Conservation (phyloP, 2,329 filamentous ascomycete genomes). For the Cercospora canescens region DNA sequence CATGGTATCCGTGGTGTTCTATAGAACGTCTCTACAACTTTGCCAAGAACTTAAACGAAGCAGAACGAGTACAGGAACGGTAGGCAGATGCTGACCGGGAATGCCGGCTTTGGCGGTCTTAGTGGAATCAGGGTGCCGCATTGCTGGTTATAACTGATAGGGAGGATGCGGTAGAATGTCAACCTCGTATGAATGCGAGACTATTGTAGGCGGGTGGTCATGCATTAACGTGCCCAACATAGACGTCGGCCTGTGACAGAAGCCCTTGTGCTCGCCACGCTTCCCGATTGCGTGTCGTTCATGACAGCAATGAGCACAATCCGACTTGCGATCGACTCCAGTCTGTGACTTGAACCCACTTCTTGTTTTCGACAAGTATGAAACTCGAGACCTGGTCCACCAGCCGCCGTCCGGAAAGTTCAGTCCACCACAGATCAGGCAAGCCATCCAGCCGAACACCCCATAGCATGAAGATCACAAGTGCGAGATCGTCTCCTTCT, state of each 20-base stretch:
- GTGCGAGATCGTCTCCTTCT: background rate
- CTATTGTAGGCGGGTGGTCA: too few species aligned
- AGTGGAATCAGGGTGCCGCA: too few species aligned
- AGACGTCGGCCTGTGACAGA: too few species aligned
- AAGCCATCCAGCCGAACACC: background rate
- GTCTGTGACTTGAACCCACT: background rate
- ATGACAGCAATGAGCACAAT: too few species aligned
- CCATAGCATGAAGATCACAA: background rate
- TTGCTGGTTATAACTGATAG: too few species aligned
- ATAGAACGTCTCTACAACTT: background rate
- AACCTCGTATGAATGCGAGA: too few species aligned
- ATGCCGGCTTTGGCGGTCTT: too few species aligned
- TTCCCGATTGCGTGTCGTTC: too few species aligned
- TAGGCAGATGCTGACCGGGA: too few species aligned
- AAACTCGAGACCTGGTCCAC: background rate
- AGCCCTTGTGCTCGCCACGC: too few species aligned
- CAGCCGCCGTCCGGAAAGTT: background rate
- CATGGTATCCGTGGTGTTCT: background rate
- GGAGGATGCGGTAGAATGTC: too few species aligned
- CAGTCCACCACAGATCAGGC: background rate
- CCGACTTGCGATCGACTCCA: background rate
- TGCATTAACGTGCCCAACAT: too few species aligned
- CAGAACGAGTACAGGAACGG: background rate
- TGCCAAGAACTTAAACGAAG: background rate
- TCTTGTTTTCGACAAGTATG: background rate